These are phyloP conservation scores for Spizellomyces sp. DNA, from an alignment of 192 early-diverging fungal species.

Conservation along the genomic window DNA sequence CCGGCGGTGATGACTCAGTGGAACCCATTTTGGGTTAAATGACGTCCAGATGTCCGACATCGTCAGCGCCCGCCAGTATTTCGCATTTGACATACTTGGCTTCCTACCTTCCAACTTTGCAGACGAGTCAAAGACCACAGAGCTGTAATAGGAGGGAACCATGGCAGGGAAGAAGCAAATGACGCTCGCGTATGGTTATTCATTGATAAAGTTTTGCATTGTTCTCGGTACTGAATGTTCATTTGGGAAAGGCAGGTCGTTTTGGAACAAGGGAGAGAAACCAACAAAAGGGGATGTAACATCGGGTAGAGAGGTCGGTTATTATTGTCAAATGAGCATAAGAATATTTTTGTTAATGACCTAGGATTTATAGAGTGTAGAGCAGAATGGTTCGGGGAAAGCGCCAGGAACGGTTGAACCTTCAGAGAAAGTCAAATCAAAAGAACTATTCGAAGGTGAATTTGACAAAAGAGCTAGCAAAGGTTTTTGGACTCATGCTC, in stretches of 20 bases:
- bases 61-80: no score
- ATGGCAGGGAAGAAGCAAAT: constrained; percentile 20
- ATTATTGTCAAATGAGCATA: not conserved
- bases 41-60: no score
- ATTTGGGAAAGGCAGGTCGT: constrained; percentile 9
- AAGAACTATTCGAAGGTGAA: no score
- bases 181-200: constrained; percentile 14
- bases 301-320: not conserved
- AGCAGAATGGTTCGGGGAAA: no score
- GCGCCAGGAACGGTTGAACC: no score
- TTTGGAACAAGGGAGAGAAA: not conserved
- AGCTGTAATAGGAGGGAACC: not conserved
- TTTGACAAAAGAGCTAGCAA: no score
- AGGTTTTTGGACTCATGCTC: no score
- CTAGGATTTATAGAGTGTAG: no score
- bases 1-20: no score
- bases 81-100: not conserved
- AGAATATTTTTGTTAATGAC: not conserved
- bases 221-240: not conserved
- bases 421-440: no score
- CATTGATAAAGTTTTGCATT: not conserved
- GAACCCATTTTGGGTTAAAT: no score
- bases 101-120: not conserved
- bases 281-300: not conserved
- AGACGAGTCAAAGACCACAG: not conserved